These are phyloP conservation scores for Phaeosphaeriaceae sp. DNA, from an alignment of 2,329 filamentous ascomycete species.

Conservation along the genomic window DNA sequence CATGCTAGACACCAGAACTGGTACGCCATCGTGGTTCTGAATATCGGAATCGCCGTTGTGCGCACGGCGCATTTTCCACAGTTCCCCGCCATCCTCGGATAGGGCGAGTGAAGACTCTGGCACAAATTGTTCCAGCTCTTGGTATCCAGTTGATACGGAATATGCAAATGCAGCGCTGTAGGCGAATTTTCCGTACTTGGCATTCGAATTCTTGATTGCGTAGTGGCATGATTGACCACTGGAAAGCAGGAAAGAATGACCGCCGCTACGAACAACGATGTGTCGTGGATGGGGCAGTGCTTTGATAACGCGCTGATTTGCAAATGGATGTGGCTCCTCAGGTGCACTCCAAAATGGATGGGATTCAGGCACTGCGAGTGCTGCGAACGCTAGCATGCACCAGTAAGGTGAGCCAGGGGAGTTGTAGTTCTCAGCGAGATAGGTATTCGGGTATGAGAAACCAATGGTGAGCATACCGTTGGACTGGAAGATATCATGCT, in stretches of 20 bases:
- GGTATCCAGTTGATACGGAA: conserved; percentile 76
- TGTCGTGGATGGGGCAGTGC: conserved; percentile 72
- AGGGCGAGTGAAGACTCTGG: conserved; percentile 77
- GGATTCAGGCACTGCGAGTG: conserved; percentile 69
- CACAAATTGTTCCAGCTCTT: conserved; percentile 77
- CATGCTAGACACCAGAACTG: conserved; percentile 73
- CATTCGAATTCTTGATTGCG: conserved; percentile 79
- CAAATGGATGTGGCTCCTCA: conserved; percentile 66
- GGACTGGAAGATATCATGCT: conserved; percentile 74
- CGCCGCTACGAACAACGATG: conserved; percentile 73
- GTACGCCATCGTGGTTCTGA: conserved; percentile 59
- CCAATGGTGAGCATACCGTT: conserved; percentile 78
- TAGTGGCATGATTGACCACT: conserved; percentile 84
- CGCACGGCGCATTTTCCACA: conserved; percentile 76
- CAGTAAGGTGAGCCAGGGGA: conserved; percentile 76
- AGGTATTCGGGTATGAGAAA: conserved; percentile 81
- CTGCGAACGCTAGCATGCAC: conserved; percentile 79
- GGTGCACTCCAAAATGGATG: conserved; percentile 77
- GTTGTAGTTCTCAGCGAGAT: conserved; percentile 84
- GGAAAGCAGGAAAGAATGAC: conserved; percentile 73
- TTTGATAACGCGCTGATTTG: conserved; percentile 64
- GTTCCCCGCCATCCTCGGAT: conserved; percentile 77
- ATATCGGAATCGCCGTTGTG: conserved; percentile 68
- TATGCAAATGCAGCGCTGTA: conserved; percentile 80
- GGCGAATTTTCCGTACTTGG: conserved; percentile 80